Percentiles rank a stretch among this genome's conserved stretches.
Conservation (phyloP, 331 rosid species). For the Dryas integrifolia region DNA sequence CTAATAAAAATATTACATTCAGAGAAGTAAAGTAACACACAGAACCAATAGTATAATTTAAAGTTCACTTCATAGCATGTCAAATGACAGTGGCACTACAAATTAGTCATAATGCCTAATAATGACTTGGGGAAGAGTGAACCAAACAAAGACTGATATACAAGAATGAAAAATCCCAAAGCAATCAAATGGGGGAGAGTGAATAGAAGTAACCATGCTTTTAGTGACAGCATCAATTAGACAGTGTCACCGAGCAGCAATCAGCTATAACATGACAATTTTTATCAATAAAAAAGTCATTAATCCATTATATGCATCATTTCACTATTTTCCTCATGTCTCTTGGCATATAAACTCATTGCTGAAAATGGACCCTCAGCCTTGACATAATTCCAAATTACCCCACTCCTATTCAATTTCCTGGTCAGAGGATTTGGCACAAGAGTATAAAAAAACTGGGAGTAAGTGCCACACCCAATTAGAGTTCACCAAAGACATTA, state of each 20-base stretch:
- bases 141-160: background rate
- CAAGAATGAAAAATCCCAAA: background rate
- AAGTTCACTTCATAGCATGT: slow-evolving; percentile 6
- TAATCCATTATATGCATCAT: no score
- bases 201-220: background rate
- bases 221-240: background rate
- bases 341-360: no score
- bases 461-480: no score
- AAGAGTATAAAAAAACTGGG: no score
- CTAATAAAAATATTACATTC: slow-evolving; percentile 6
- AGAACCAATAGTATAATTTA: background rate
- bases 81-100: slow-evolving; percentile 4
- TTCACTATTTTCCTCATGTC: no score
- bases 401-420: no score
- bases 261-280: background rate
- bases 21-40: background rate
- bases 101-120: background rate
- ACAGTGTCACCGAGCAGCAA: background rate
- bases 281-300: no score
- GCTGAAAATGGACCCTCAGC: no score
- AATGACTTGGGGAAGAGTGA: background rate
- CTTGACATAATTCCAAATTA: no score
- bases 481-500: no score
- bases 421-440: no score
- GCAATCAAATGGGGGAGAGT: background rate